These are phyloP conservation scores for Aureobasidium sp. DNA, from an alignment of 2,329 filamentous ascomycete species.

Conservation along the genomic window DNA sequence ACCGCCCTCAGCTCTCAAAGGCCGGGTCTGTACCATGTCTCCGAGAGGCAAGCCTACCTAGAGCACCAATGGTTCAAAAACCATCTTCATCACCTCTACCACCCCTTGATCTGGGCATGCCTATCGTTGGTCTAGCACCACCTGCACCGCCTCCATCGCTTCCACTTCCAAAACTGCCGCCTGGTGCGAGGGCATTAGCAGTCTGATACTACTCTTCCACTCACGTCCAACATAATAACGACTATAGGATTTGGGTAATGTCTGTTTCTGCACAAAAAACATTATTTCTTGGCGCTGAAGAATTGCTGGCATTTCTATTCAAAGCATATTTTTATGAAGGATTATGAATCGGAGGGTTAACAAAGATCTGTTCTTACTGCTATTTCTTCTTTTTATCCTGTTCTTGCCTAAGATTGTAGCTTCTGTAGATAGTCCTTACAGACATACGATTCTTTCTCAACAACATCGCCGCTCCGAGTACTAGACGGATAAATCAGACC, in stretches of 20 bases:
- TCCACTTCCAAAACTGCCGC: slow-evolving; percentile 34
- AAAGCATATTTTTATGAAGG: background rate
- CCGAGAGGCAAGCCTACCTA: background rate
- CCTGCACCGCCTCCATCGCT: slow-evolving; percentile 38
- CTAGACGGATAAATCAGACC: background rate
- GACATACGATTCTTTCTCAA: background rate
- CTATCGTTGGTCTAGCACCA: slow-evolving; percentile 33
- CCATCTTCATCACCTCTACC: slow-evolving; percentile 12
- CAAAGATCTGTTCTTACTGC: background rate
- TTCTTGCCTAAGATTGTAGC: background rate
- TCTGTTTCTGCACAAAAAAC: background rate
- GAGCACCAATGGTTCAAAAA: background rate
- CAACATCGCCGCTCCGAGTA: background rate
- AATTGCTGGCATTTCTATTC: background rate
- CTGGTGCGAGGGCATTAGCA: slow-evolving; percentile 1
- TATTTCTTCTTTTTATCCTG: background rate
- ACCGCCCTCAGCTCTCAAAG: slow-evolving; percentile 12
- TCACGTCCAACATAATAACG: background rate
- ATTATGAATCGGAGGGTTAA: background rate
- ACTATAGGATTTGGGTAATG: background rate
- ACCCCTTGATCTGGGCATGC: slow-evolving; percentile 26
- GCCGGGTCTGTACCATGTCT: background rate
- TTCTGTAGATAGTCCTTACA: background rate
- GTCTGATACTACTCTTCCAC: background rate
- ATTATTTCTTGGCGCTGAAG: background rate